Evolutionary conservation across 176 grass and related monocot species (phyloP), one percentile per base, ranked within the genome.

Genomic region (Oryza rufipogon): DNA sequence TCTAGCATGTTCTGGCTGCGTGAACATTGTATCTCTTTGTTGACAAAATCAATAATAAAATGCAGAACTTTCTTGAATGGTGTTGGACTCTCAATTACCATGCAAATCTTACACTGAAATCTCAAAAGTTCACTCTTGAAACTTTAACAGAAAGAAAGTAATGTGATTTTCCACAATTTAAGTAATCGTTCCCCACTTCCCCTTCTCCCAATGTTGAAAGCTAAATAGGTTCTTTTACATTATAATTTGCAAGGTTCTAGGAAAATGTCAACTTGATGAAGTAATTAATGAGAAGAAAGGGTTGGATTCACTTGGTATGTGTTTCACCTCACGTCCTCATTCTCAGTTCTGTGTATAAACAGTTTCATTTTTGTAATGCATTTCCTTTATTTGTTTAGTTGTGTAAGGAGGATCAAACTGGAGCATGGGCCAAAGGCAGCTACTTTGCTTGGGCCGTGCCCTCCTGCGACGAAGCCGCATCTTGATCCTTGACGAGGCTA

Each of bases 261-360:
- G 70, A 4, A 83, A 73, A 73, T 83, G 81, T 16, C 70, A 83
- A 36, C 81, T 83, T 15, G 6, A 20, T 83, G 81, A 83, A 36
- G 58, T 15, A 45, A 56, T 74, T 33, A 65, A 66, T 15, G 81
- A 74, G 42, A 83, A 83, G 81, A 6, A n/a, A 58, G 17, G 54
- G 54, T n/a, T 58, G 54, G 54, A 58, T 20, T 58, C 54, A 9
- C 19, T n/a, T 58, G 19, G 54, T 58, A n/a, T 58, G 54, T 58
- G 6, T 58, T 58, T 58, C 16, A 58, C 54, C 2, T 58, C 16
- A 9, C 9, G 9, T 19, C 54, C 2, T 58, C 16, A 9, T 58
- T 58, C 54, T n/a, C 19, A 58, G 19, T 58, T n/a, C 54, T 20
- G 52, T 5, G 0, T 19, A 17, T 56, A 56, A 58, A 7, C 19